A percentile compares a stretch with the other conserved stretches of the same genome.
These are phyloP conservation scores for Malus sieversii DNA, from an alignment of 306 rosid genomes.

Conservation along the genomic window DNA sequence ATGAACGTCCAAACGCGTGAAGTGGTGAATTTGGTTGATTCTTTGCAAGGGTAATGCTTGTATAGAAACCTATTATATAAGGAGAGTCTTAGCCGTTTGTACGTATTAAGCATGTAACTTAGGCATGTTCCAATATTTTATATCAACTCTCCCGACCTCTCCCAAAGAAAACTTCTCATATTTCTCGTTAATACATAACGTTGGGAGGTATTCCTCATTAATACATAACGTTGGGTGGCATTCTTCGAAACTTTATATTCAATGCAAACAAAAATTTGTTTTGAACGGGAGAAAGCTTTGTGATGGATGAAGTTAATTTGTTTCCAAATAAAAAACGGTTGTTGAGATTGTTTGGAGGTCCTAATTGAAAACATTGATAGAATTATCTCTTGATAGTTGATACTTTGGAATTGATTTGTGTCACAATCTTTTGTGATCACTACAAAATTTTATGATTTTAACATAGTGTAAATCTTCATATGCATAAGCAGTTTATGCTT, in stretches of 20 bases:
- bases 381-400: neutral
- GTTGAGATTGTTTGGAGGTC: neutral
- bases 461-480: neutral
- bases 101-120: no score
- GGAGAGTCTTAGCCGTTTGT: neutral
- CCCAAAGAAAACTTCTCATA: neutral
- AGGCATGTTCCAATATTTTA: no score
- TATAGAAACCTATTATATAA: no score
- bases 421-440: neutral
- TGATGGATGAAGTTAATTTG: neutral
- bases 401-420: neutral
- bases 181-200: neutral
- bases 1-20: neutral
- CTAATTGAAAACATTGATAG: neutral
- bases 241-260: neutral
- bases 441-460: no score
- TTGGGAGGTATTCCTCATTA: neutral
- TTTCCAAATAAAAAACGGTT: neutral
- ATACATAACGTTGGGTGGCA: neutral
- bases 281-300: neutral
- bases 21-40: neutral
- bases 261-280: neutral
- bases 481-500: neutral
- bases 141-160: no score
- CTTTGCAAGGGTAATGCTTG: neutral